These are phyloP conservation scores for Trichoderma erinaceum DNA, from an alignment of 495 filamentous ascomycete genomes.

Conservation along the genomic window DNA sequence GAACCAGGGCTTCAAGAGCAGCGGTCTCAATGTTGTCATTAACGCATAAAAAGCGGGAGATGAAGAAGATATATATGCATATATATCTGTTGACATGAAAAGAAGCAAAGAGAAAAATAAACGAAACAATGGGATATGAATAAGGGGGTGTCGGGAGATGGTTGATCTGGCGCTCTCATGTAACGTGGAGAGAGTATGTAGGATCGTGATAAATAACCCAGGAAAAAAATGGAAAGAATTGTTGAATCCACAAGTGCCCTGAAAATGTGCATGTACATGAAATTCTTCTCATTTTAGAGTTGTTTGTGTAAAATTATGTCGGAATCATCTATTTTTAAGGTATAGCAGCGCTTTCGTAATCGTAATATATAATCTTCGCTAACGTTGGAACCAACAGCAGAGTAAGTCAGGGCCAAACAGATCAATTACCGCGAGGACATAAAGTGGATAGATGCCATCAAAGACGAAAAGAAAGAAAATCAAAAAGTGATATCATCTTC, in stretches of 20 bases:
- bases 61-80: not conserved
- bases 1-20: conserved; percentile 1
- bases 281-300: too few species aligned
- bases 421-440: too few species aligned
- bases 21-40: not conserved
- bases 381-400: too few species aligned
- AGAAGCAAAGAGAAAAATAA: not conserved
- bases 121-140: not conserved
- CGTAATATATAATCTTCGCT: too few species aligned
- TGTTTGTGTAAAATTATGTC: too few species aligned
- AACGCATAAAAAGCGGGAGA: not conserved
- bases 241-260: not conserved
- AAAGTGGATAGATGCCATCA: too few species aligned
- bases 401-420: too few species aligned
- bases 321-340: too few species aligned
- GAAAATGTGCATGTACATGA: not conserved
- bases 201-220: not conserved
- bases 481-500: too few species aligned
- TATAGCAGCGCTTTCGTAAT: too few species aligned
- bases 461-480: too few species aligned
- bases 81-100: not conserved
- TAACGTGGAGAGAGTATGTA: not conserved
- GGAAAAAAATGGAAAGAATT: not conserved
- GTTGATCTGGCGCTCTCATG: not conserved
- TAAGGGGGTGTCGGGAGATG: not conserved